Percentiles rank a stretch among this genome's conserved stretches.
Evolutionary conservation across 2,329 filamentous ascomycete genomes (phyloP).

Genomic region (Verticillium nubilum): DNA sequence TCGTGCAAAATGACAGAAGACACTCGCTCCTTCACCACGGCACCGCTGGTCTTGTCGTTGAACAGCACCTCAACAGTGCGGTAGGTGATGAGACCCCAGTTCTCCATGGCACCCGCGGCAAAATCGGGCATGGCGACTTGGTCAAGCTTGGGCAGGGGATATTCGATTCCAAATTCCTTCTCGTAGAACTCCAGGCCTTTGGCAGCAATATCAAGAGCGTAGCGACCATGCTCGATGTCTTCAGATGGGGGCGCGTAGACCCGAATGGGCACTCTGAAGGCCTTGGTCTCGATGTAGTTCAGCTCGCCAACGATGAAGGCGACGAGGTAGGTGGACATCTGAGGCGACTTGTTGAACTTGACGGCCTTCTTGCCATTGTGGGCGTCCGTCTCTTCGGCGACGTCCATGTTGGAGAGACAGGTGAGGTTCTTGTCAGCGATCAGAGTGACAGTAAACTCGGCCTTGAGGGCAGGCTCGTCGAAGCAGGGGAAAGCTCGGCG

Average conservation of each 20-base stretch:
- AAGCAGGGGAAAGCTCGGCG: slow-evolving; percentile 93
- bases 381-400: slow-evolving; percentile 62
- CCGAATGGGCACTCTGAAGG: slow-evolving; percentile 85
- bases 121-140: slow-evolving; percentile 97
- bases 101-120: slow-evolving; percentile 80
- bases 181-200: slow-evolving; percentile 92
- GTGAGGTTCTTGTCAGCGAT: slow-evolving; percentile 87
- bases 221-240: slow-evolving; percentile 84
- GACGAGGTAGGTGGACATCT: slow-evolving; percentile 94
- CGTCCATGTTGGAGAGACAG: slow-evolving; percentile 96
- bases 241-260: slow-evolving; percentile 92
- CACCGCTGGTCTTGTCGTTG: slow-evolving; percentile 87
- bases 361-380: slow-evolving; percentile 64
- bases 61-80: slow-evolving; percentile 85
- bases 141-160: slow-evolving; percentile 90
- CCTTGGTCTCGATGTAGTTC: slow-evolving; percentile 86
- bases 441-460: slow-evolving; percentile 84
- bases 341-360: slow-evolving; percentile 84
- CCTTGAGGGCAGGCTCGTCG: slow-evolving; percentile 91
- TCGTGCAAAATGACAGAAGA: slow-evolving; percentile 97
- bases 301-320: slow-evolving; percentile 93
- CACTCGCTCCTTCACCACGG: slow-evolving; percentile 84
- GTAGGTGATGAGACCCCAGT: slow-evolving; percentile 95
- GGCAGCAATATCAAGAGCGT: slow-evolving; percentile 84
- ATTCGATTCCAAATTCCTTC: slow-evolving; percentile 83